Evolutionary conservation across 345 rosid genomes (phyloP).

Genomic region (Citrus unshiu): DNA sequence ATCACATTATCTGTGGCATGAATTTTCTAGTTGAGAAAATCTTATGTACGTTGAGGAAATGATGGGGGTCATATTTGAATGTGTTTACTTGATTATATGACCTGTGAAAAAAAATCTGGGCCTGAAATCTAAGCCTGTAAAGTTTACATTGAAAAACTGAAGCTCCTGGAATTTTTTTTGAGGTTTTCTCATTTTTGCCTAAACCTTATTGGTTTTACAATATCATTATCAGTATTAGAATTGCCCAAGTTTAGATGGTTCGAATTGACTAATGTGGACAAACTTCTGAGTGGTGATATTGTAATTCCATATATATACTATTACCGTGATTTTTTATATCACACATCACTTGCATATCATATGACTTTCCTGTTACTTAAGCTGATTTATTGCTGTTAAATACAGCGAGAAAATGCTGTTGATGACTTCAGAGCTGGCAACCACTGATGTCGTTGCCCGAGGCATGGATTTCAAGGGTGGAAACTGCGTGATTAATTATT

Average conservation of each 20-base stretch:
- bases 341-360: background rate
- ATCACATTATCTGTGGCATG: no score
- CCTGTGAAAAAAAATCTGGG: no score
- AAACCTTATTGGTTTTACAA: background rate
- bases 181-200: background rate
- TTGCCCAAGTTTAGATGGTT: background rate
- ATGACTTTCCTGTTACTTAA: background rate
- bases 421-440: no score
- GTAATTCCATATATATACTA: background rate
- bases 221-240: background rate
- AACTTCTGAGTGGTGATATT: background rate
- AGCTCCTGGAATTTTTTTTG: background rate
- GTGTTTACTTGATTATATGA: no score
- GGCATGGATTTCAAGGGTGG: no score
- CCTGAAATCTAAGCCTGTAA: no score
- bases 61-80: no score
- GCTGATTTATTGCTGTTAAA: slow-evolving; percentile 11
- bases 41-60: no score
- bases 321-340: background rate
- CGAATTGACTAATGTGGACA: background rate
- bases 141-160: background rate
- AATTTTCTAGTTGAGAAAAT: no score
- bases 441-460: no score
- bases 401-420: slow-evolving; percentile 43
- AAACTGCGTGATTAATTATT: no score